phyloP scores from a whole-genome alignment of 495 filamentous ascomycete species.

The Aspergillus hancockii region DNA sequence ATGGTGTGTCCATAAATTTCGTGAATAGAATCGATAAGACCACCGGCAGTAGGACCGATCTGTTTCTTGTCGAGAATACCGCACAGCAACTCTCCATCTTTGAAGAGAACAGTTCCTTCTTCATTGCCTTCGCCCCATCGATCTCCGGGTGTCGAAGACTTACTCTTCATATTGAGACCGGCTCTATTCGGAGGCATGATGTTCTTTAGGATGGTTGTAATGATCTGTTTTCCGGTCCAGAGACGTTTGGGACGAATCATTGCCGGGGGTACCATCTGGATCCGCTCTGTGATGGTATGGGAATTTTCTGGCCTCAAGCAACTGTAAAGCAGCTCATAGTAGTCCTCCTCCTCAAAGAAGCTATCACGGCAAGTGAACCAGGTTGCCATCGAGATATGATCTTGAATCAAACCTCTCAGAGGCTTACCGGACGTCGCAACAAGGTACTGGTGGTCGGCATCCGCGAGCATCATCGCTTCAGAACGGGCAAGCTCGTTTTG shows the following conservation, averaged over 20 bases:
- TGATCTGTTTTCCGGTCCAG: conserved; percentile 98
- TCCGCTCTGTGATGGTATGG: conserved; percentile 69
- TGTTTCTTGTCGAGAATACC: conserved; percentile 97
- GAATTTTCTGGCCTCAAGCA: conserved; percentile 87
- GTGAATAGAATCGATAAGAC: conserved; percentile 88
- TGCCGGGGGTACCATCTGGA: conserved; percentile 77
- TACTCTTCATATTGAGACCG: conserved; percentile 77
- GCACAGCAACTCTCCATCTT: conserved; percentile 80
- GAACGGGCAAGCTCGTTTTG: conserved; percentile 93
- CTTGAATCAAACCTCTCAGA: conserved; percentile 94
- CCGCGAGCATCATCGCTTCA: conserved; percentile 88
- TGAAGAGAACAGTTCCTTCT: conserved; percentile 80
- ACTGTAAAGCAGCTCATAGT: conserved; percentile 88
- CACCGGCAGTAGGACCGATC: conserved; percentile 82
- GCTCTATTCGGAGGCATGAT: conserved; percentile 73
- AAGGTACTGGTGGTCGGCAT: conserved; percentile 97
- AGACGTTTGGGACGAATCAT: conserved; percentile 75
- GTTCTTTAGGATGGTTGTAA: conserved; percentile 91
- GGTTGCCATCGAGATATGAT: conserved; percentile 94
- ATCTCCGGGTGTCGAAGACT: conserved; percentile 72
- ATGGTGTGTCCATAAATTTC: conserved; percentile 87
- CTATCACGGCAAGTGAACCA: conserved; percentile 88
- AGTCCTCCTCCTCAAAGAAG: conserved; percentile 87
- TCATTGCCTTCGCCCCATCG: conserved; percentile 72
- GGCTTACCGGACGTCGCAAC: conserved; percentile 93